A percentile compares a stretch with the other conserved stretches of the same genome.
These are phyloP conservation scores for Trypanosoma brucei DNA, from an alignment of 208 protist genomes.

Conservation along the genomic window DNA sequence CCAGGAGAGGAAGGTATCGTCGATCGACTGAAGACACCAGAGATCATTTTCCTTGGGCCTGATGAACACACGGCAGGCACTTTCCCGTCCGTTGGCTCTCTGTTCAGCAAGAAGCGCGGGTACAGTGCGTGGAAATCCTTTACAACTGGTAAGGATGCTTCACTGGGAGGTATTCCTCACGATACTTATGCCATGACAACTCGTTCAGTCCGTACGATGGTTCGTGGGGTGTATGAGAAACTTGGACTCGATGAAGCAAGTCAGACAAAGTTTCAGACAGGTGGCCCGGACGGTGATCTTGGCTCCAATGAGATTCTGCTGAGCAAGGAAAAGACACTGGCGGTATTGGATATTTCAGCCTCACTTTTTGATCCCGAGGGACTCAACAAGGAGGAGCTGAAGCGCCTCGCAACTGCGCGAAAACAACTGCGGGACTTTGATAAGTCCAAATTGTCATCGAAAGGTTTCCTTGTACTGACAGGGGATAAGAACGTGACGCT, in stretches of 20 bases:
- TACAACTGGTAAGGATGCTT: slow-evolving; percentile 93
- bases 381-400: slow-evolving; percentile 84
- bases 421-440: slow-evolving; percentile 88
- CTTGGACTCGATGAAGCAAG: slow-evolving; percentile 77
- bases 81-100: slow-evolving; percentile 61
- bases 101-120: slow-evolving; percentile 80
- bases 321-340: slow-evolving; percentile 90
- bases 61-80: slow-evolving; percentile 93
- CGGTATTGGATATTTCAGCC: slow-evolving; percentile 92
- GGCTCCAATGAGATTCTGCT: slow-evolving; percentile 95
- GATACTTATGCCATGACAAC: slow-evolving; percentile 96
- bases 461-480: slow-evolving; percentile 91
- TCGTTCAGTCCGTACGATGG: slow-evolving; percentile 91
- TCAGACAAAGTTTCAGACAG: slow-evolving; percentile 94
- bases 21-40: slow-evolving; percentile 67
- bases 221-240: slow-evolving; percentile 84
- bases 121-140: slow-evolving; percentile 94
- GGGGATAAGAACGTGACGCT: slow-evolving; percentile 86
- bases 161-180: slow-evolving; percentile 93
- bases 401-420: slow-evolving; percentile 69
- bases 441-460: slow-evolving; percentile 63
- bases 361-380: slow-evolving; percentile 93
- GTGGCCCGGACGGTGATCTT: slow-evolving; percentile 95
- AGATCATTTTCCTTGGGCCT: slow-evolving; percentile 96
- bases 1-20: slow-evolving; percentile 75